These are phyloP conservation scores for Globisporangium uncinulatum DNA, from an alignment of 352 stramenopile genomes.

Conservation along the genomic window DNA sequence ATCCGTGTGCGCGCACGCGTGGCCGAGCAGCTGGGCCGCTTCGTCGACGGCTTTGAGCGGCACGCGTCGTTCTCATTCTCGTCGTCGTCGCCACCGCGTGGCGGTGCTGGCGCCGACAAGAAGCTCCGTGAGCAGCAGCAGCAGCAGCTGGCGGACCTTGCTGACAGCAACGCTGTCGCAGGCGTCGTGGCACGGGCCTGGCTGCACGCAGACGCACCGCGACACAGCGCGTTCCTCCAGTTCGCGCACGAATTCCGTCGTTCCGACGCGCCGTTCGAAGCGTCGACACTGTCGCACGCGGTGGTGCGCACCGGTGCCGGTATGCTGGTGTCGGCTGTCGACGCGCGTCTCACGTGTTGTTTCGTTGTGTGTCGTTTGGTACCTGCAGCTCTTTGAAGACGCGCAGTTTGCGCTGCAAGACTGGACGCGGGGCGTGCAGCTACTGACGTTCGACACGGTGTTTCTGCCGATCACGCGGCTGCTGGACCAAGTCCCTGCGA, in stretches of 20 bases:
- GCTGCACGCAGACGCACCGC: slow-evolving; percentile 39
- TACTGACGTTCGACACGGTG: slow-evolving; percentile 70
- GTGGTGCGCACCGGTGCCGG: slow-evolving; percentile 7
- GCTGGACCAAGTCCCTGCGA: slow-evolving; percentile 37
- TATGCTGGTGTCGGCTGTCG: no score
- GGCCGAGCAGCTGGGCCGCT: slow-evolving; percentile 46
- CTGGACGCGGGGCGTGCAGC: slow-evolving; percentile 53
- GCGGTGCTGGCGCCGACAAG: slow-evolving; percentile 19
- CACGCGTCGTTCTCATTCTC: slow-evolving; percentile 15
- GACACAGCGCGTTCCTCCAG: slow-evolving; percentile 38
- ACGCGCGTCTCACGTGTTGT: no score
- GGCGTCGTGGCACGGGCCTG: slow-evolving; percentile 32
- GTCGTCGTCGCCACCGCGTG: slow-evolving; percentile 19
- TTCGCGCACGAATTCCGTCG: slow-evolving; percentile 37
- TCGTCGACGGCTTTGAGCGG: slow-evolving; percentile 13
- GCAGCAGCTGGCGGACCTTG: slow-evolving; percentile 22
- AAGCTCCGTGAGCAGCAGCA: slow-evolving; percentile 20
- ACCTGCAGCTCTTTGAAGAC: slow-evolving; percentile 38
- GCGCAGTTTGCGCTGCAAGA: slow-evolving; percentile 32
- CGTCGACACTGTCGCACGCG: slow-evolving; percentile 12
- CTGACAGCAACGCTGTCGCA: slow-evolving; percentile 38
- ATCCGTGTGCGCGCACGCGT: slow-evolving; percentile 43
- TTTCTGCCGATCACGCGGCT: slow-evolving; percentile 52
- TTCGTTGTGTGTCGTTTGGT: not conserved
- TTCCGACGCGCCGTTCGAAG: slow-evolving; percentile 1